phyloP scores from a whole-genome alignment of 176 grass and related monocot genomes.

The Musa beccarii region DNA sequence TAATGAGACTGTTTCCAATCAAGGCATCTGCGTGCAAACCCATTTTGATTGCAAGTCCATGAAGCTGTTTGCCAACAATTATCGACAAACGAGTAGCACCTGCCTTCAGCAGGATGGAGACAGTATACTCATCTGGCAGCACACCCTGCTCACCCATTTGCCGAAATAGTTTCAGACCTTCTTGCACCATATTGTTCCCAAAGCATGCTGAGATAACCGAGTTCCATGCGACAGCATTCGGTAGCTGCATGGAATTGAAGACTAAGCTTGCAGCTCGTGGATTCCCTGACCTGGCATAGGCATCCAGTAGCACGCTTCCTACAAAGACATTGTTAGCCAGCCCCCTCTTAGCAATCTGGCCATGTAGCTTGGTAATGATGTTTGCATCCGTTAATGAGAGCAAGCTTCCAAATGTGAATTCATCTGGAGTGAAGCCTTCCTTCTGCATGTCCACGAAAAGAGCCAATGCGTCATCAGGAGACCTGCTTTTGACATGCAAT shows the following conservation, averaged over 20 bases:
- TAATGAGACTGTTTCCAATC: constrained; percentile 24
- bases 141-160: constrained; percentile 12
- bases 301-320: constrained; percentile 22
- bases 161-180: constrained; percentile 21
- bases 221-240: constrained; percentile 18
- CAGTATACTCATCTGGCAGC: constrained; percentile 21
- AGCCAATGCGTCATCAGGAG: not conserved
- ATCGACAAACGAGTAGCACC: not conserved
- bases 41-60: constrained; percentile 25
- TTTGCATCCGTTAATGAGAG: not conserved
- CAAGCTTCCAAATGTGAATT: constrained; percentile 23
- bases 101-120: constrained; percentile 29
- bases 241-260: constrained; percentile 8
- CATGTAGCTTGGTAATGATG: constrained; percentile 11
- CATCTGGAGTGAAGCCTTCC: constrained; percentile 18
- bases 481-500: not conserved
- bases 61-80: constrained; percentile 14
- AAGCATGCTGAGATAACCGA: constrained; percentile 23
- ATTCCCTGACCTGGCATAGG: constrained; percentile 19
- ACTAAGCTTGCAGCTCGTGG: constrained; percentile 2
- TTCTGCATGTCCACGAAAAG: constrained; percentile 26
- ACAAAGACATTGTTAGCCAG: constrained; percentile 4
- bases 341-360: constrained; percentile 13
- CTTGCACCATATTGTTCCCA: not conserved
- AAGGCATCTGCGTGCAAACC: constrained; percentile 3